Evolutionary conservation across 2,329 filamentous ascomycete genomes (phyloP), one percentile per base, ranked within the genome.

Genomic region (Cladophialophora immunda): DNA sequence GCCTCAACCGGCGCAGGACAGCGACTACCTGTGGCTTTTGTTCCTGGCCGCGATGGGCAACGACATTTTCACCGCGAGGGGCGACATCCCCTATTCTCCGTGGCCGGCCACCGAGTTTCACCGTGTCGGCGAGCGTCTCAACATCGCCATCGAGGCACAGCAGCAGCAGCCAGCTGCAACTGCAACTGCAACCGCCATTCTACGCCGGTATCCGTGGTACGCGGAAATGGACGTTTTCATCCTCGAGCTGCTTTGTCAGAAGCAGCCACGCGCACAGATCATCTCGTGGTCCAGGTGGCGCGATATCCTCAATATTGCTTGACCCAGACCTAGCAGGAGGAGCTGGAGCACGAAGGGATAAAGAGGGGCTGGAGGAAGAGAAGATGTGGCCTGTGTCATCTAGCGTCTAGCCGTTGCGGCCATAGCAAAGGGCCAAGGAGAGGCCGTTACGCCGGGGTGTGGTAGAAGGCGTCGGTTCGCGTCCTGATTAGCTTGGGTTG

Each of bases 261-360:
- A 32, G 27, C 15, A 17, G 13, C 59, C 47, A 4, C n/a, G 19
- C n/a, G 54, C 27, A 27, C n/a, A 19, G 13, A 59, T 67, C 25
- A 38, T 67, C 3, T 32, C 65, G 8, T 67, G 65, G 65, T 47
- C 65, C 22, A 60, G 36, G 27, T 67, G 65, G 65, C 47, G 65
- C 29, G 29, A 17, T n/a, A 50, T 63, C n/a, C 60, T 67, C 27
- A 50, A 67, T 34, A 60, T 64, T 59, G 19, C 53, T 30, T 64
- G 52, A 71, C 41, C 27, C 7, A 19, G 13, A 17, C 15, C 41
- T 22, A 13, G 15, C 41, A 15, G 11, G 13, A 54, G 25, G 7
- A 7, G 11, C n/a, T n/a, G n/a, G n/a, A n/a, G n/a, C n/a, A n/a
- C n/a, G n/a, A n/a, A n/a, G 6, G 27, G 27, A 30, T 7, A 11